These are phyloP conservation scores for Botrytis medusae DNA, from an alignment of 2,329 filamentous ascomycete species.

Conservation along the genomic window DNA sequence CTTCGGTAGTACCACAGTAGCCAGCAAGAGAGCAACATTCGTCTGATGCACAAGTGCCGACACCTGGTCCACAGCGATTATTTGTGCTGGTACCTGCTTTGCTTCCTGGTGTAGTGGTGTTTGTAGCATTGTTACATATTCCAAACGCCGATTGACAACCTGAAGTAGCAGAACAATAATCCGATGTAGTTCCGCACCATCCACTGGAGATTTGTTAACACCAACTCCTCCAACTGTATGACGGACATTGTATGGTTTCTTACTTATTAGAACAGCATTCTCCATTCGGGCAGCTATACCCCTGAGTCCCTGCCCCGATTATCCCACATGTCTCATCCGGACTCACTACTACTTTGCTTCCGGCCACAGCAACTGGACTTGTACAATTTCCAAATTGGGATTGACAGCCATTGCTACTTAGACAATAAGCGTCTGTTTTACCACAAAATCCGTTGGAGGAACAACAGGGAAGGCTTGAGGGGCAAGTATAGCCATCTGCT, in stretches of 20 bases:
- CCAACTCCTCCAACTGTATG: background rate
- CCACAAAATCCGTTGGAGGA: constrained; percentile 33
- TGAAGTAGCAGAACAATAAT: constrained; percentile 28
- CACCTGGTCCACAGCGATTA: constrained; percentile 43
- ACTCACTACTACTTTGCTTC: constrained; percentile 11
- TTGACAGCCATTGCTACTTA: constrained; percentile 30
- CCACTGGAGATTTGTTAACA: background rate
- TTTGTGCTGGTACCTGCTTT: constrained; percentile 46
- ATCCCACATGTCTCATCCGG: constrained; percentile 28
- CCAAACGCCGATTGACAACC: constrained; percentile 27
- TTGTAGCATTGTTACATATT: constrained; percentile 56
- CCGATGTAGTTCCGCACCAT: constrained; percentile 10
- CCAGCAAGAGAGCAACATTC: constrained; percentile 28
- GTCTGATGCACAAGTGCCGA: constrained; percentile 21
- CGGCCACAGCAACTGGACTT: background rate
- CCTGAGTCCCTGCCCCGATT: constrained; percentile 12
- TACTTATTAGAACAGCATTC: constrained; percentile 32
- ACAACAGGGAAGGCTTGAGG: constrained; percentile 34
- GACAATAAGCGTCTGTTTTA: constrained; percentile 19
- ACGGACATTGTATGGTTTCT: background rate
- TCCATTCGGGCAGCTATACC: constrained; percentile 31
- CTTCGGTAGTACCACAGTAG: constrained; percentile 21
- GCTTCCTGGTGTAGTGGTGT: constrained; percentile 48
- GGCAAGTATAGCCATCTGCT: constrained; percentile 32
- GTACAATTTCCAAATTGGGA: constrained; percentile 22